A percentile compares a stretch with the other conserved stretches of the same genome.
Evolutionary conservation across 108 stramenopile genomes (phyloP).

Genomic region (Fragilaria crotonensis): DNA sequence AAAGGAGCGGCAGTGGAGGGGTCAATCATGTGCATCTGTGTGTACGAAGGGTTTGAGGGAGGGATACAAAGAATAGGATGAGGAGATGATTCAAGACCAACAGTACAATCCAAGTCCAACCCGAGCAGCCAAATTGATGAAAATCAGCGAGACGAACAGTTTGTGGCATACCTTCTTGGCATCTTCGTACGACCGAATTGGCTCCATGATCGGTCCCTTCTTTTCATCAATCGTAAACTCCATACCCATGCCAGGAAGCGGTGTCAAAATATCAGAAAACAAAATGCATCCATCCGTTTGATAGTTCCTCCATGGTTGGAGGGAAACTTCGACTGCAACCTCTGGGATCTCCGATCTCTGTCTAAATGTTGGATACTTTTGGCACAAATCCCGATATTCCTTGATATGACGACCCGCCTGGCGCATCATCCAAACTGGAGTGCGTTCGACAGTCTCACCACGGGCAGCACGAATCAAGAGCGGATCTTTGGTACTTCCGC

Average conservation of each 20-base stretch:
- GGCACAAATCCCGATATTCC: conserved; percentile 94
- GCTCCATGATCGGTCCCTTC: conserved; percentile 70
- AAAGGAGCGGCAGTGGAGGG: conserved; percentile 80
- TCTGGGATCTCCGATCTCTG: conserved; percentile 94
- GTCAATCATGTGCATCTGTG: conserved; percentile 78
- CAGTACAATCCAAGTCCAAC: neutral
- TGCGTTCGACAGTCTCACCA: conserved; percentile 91
- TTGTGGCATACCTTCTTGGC: conserved; percentile 41
- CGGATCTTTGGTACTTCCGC: conserved; percentile 38
- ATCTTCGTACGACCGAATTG: conserved; percentile 74
- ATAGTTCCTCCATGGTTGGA: conserved; percentile 95
- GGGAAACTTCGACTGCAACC: conserved; percentile 95
- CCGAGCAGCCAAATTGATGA: neutral
- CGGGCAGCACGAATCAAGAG: conserved; percentile 94
- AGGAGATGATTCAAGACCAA: neutral
- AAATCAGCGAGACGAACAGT: too few species aligned
- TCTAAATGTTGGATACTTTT: conserved; percentile 93
- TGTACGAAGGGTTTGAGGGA: neutral
- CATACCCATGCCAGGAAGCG: conserved; percentile 94
- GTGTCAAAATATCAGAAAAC: conserved; percentile 97
- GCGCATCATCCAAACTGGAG: conserved; percentile 99
- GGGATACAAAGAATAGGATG: neutral
- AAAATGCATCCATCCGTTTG: conserved; percentile 97
- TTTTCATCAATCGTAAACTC: conserved; percentile 95
- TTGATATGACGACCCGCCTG: conserved; percentile 98